Conservation (phyloP, 2,329 filamentous ascomycete genomes). For the Catunica adiposa region DNA sequence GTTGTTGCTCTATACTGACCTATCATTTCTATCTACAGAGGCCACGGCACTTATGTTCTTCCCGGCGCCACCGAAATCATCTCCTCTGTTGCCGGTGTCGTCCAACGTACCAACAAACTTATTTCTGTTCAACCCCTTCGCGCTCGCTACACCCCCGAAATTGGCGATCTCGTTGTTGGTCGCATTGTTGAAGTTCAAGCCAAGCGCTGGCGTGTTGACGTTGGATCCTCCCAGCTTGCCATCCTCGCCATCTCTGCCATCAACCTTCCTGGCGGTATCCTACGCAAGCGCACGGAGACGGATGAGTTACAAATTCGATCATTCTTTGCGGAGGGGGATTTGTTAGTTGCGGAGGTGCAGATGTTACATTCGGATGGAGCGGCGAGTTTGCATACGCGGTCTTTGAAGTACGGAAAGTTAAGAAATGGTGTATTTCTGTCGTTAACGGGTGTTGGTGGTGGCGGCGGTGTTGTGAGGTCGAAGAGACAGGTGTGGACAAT, state of each 20-base stretch:
- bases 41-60: constrained; percentile 77
- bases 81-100: constrained; percentile 76
- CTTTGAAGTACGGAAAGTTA: constrained; percentile 85
- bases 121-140: constrained; percentile 80
- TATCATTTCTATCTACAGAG: constrained; percentile 34
- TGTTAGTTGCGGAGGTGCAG: constrained; percentile 91
- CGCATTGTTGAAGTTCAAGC: constrained; percentile 91
- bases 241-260: constrained; percentile 74
- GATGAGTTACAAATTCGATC: constrained; percentile 93
- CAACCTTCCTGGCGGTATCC: constrained; percentile 84
- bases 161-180: constrained; percentile 87
- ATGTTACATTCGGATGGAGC: constrained; percentile 70
- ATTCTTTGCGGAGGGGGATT: constrained; percentile 92
- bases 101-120: constrained; percentile 91
- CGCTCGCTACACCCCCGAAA: constrained; percentile 86
- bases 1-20: not conserved
- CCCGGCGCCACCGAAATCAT: constrained; percentile 51
- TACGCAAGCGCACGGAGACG: constrained; percentile 80
- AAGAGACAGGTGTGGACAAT: constrained; percentile 81
- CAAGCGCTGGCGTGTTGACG: constrained; percentile 85
- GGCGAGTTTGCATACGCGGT: constrained; percentile 76
- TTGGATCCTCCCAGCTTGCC: constrained; percentile 73
- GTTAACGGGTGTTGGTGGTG: constrained; percentile 68
- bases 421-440: constrained; percentile 81
- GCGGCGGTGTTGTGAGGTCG: constrained; percentile 68